Base-by-base conservation (phyloP, 768 basidiomycete species). In the Cyclocybe cylindracea region DNA sequence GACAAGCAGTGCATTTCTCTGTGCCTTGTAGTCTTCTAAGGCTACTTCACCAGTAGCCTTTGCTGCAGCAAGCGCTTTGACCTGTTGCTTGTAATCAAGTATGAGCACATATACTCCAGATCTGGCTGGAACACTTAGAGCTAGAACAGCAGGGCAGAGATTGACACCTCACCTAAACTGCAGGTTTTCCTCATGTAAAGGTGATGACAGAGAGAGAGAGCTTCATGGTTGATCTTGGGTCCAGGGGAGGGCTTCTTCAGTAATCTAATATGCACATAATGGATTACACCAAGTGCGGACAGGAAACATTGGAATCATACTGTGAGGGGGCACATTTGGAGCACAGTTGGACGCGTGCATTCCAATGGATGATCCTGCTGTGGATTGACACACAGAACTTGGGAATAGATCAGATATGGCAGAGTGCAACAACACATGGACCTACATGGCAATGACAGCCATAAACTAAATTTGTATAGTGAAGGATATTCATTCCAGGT, bases 381-480 rank as follows among this genome's bases (percentile, higher is more conserved):
- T 49, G 48, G 7, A 35, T 43, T 7, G 48, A 44, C n/a, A 35
- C 34, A 39, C 65, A 64, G 42, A 43, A 58, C 62, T 58, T 34
- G 5, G n/a, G n/a, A n/a, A 37, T 14, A 10, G 37, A 33, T 45
- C 16, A 18, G 11, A 36, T 34, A 49, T 24, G 24, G 24, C 24
- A 24, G 24, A 24, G 24, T 5, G 24, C 24, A 24, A 24, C 24
- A 24, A 5, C 24, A 5, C 24, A 24, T 24, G 10, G 4, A 64
- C 67, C 33, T 44, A 74, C 73, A 47, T 68, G 59, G 46, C 75
- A 76, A 32, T 65, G 31, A 8, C 54, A 58, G 10, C 63, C 65
- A 55, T 69, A 78, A 7, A 74, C 42, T n/a, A 75, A 56, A n/a
- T 66, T 63, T 0, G 74, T 63, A 50, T 72, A 76, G 31, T 63